Evolutionary conservation across 257 asterid genomes (phyloP).

Genomic region (Datura wrightii): DNA sequence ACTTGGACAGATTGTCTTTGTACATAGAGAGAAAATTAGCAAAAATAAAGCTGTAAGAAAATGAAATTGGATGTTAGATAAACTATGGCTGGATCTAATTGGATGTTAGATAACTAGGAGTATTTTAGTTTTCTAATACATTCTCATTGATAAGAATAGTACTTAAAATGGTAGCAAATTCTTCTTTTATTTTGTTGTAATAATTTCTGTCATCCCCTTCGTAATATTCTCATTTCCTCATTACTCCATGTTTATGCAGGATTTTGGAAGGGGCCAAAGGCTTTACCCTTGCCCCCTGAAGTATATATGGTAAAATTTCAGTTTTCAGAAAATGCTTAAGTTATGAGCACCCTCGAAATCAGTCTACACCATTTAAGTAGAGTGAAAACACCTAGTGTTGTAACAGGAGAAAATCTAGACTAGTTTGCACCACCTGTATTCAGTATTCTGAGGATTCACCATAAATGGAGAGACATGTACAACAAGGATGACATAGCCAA

Average conservation of each 20-base stretch:
- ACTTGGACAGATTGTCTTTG: background rate
- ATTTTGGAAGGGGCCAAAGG: background rate
- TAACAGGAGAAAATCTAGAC: background rate
- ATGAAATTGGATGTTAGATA: background rate
- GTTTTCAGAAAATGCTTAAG: background rate
- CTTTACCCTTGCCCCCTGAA: background rate
- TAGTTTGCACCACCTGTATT: background rate
- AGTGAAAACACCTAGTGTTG: background rate
- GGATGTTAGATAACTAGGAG: background rate
- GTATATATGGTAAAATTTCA: background rate
- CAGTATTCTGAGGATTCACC: background rate
- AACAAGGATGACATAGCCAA: background rate
- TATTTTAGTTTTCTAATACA: background rate
- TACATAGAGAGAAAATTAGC: background rate
- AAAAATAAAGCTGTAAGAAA: background rate
- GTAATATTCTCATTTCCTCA: background rate
- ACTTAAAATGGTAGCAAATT: background rate
- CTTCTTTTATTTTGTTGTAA: background rate
- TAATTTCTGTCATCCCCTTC: background rate
- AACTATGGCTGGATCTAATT: background rate
- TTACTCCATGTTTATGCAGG: background rate
- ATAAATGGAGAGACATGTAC: background rate
- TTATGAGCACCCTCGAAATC: background rate
- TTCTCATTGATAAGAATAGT: background rate
- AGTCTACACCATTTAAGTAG: background rate